Evolutionary conservation across 257 asterid species (phyloP), one percentile per base, ranked within the genome.

Genomic region (Plantago elongata): DNA sequence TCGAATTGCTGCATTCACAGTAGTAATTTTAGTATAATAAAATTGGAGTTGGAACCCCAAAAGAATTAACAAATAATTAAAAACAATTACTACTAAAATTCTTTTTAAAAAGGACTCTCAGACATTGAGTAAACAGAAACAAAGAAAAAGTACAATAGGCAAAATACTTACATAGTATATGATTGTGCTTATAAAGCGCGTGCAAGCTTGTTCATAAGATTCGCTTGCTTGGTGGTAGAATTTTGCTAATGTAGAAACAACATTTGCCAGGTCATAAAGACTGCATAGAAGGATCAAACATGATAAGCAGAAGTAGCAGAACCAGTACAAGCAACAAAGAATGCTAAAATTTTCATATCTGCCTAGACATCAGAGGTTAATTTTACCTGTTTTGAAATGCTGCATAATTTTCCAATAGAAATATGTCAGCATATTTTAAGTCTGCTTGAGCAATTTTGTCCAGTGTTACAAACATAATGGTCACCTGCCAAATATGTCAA

Each of bases 161-260:
- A 68, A 61, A 22, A 18, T 34, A 77, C 96, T 82, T 74, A 93
- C 99, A 17, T 69, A 80, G 73, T 85, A 85, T 78, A 93, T 93
- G 79, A 93, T 82, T 51, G 85, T 72, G 77, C 83, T 93, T 78
- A 89, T 89, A 72, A 73, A 86, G 68, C 95, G 95, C 6, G 85
- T 66, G 74, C 96, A 93, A 67, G 99, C 88, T 72, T 82, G 94
- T 70, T 93, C 99, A 69, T 93, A 89, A 64, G 95, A 63, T 79
- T 93, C 99, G 63, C 97, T 89, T 56, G 99, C 99, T 83, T 93
- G 96, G 79, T 93, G 97, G 75, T 93, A 93, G 63, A 93, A 93
- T 73, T 89, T 93, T 38, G 97, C 99, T 69, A 89, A 81, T 54
- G 88, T 87, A 9, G 96, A 91, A 72, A 93, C 99, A 63, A 89